A percentile compares a stretch with the other conserved stretches of the same genome.
These are phyloP conservation scores for Xylaria sp. DNA, from an alignment of 2,329 filamentous ascomycete species.

Conservation along the genomic window DNA sequence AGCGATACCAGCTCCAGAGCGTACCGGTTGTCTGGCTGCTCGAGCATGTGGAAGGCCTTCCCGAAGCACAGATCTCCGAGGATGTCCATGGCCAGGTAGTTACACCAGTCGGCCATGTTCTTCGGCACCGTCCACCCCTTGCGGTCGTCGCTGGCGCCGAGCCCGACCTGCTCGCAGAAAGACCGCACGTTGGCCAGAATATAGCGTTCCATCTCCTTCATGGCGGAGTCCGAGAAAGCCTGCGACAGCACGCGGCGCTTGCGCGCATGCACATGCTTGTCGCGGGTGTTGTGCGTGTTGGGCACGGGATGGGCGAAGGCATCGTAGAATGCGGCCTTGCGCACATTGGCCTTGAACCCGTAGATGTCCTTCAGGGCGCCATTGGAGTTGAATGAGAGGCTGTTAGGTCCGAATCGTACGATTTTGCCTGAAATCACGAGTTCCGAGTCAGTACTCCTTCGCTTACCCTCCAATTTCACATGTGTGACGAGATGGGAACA, in stretches of 20 bases:
- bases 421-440: conserved; percentile 59
- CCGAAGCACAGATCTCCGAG: conserved; percentile 70
- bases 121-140: conserved; percentile 69
- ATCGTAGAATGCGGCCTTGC: conserved; percentile 78
- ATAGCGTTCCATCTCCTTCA: conserved; percentile 75
- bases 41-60: conserved; percentile 71
- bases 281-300: conserved; percentile 78
- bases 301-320: conserved; percentile 76
- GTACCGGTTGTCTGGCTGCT: conserved; percentile 70
- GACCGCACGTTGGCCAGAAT: conserved; percentile 74
- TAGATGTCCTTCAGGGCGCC: conserved; percentile 75
- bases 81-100: conserved; percentile 72
- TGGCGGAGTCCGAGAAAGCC: conserved; percentile 74
- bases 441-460: conserved; percentile 30
- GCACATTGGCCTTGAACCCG: conserved; percentile 70
- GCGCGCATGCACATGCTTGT: conserved; percentile 74
- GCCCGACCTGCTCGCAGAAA: conserved; percentile 70
- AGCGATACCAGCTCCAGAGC: conserved; percentile 74
- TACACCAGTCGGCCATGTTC: conserved; percentile 73
- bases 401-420: conserved; percentile 83
- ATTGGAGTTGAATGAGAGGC: conserved; percentile 79
- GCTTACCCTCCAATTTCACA: not conserved
- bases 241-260: conserved; percentile 78
- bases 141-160: conserved; percentile 53
- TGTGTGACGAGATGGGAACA: conserved; percentile 34